These are phyloP conservation scores for Phytophthora tentaculata DNA, from an alignment of 352 stramenopile genomes.

Conservation along the genomic window DNA sequence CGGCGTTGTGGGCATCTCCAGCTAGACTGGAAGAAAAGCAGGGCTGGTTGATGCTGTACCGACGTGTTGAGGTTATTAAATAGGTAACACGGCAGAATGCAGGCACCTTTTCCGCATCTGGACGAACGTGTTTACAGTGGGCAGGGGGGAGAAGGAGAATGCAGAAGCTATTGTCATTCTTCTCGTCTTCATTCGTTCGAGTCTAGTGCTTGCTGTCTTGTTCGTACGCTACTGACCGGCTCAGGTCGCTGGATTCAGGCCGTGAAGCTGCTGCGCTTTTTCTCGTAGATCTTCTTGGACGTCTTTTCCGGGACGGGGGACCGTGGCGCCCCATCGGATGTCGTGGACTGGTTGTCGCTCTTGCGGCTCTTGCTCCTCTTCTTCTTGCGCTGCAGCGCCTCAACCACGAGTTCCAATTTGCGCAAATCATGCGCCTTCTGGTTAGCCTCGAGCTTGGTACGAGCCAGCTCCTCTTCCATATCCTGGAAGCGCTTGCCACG, in stretches of 20 bases:
- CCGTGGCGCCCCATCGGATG: conserved; percentile 31
- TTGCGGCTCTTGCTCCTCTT: conserved; percentile 40
- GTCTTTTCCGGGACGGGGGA: conserved; percentile 26
- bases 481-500: conserved; percentile 60
- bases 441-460: conserved; percentile 58
- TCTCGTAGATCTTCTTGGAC: conserved; percentile 26
- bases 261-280: conserved; percentile 25
- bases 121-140: neutral
- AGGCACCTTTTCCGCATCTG: conserved; percentile 9
- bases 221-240: conserved; percentile 12
- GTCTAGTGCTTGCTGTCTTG: conserved; percentile 8
- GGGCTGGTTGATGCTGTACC: neutral
- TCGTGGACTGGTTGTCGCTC: conserved; percentile 37
- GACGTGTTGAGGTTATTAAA: conserved; percentile 31
- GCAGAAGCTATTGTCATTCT: conserved; percentile 2
- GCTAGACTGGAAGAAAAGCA: conserved; percentile 34
- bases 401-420: conserved; percentile 51
- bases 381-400: conserved; percentile 50
- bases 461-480: conserved; percentile 68
- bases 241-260: conserved; percentile 3
- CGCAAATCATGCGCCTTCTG: conserved; percentile 55
- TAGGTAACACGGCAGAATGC: conserved; percentile 31
- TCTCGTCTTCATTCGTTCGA: conserved; percentile 7
- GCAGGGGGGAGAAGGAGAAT: neutral
- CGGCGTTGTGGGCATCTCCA: conserved; percentile 93